A percentile compares a stretch with the other conserved stretches of the same genome.
phyloP scores from a whole-genome alignment of 2,329 filamentous ascomycete genomes.

The Sarocladiaceae sp. region DNA sequence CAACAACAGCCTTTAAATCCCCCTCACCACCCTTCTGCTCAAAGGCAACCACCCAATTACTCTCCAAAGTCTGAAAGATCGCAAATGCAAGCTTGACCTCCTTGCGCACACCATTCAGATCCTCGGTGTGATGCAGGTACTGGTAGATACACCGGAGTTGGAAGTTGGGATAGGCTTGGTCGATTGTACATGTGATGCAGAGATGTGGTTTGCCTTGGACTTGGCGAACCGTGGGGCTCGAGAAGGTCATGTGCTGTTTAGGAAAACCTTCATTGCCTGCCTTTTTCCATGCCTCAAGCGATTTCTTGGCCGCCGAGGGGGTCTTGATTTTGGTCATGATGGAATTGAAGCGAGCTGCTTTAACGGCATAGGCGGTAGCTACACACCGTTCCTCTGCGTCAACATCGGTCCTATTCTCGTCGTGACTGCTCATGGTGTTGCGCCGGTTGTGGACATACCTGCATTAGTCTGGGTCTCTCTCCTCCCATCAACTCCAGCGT shows the following conservation, averaged over 20 bases:
- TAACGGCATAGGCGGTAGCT: background rate
- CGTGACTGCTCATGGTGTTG: too few species aligned
- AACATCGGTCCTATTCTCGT: background rate
- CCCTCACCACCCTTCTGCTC: background rate
- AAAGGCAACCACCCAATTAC: background rate
- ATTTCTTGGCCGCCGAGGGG: background rate
- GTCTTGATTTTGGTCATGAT: background rate
- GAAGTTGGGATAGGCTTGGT: slow-evolving; percentile 1
- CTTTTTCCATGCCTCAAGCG: slow-evolving; percentile 4
- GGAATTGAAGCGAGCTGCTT: background rate
- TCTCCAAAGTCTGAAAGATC: background rate
- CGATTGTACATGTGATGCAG: background rate
- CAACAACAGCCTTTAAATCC: background rate
- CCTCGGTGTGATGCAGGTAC: background rate
- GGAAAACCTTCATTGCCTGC: background rate
- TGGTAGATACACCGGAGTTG: background rate
- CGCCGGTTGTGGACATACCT: background rate
- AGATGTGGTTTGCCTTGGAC: background rate
- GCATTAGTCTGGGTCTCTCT: background rate
- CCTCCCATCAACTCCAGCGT: background rate
- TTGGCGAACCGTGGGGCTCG: background rate
- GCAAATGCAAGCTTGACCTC: background rate
- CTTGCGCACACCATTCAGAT: background rate
- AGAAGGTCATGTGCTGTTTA: slow-evolving; percentile 1
- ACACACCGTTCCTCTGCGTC: background rate